A percentile compares a stretch with the other conserved stretches of the same genome.
Conservation (phyloP, 805 yeast species). For the Teunomyces tritomae region DNA sequence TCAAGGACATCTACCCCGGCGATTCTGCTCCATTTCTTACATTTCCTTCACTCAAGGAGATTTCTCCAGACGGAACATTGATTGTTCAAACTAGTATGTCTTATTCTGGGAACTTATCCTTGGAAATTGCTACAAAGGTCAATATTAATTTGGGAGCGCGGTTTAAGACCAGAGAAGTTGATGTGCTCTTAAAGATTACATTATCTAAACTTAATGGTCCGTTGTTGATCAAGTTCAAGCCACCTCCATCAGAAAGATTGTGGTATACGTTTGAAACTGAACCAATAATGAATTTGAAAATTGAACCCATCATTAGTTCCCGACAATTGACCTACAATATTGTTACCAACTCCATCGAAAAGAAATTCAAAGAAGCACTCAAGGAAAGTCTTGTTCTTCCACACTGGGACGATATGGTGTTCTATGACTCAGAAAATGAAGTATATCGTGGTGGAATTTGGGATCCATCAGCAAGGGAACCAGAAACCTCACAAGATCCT, state of each 20-base stretch:
- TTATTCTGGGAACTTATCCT: conserved; percentile 73
- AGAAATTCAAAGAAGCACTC: conserved; percentile 73
- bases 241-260: conserved; percentile 85
- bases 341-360: conserved; percentile 77
- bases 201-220: conserved; percentile 73
- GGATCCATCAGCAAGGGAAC: conserved; percentile 47
- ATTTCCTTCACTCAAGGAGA: conserved; percentile 61
- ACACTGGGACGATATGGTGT: conserved; percentile 81
- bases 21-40: conserved; percentile 77
- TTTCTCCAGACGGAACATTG: conserved; percentile 79
- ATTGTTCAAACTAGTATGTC: conserved; percentile 57
- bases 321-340: conserved; percentile 74
- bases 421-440: conserved; percentile 63
- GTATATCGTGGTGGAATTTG: conserved; percentile 92
- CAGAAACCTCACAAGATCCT: neutral
- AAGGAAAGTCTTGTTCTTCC: conserved; percentile 81
- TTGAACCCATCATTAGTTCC: conserved; percentile 90
- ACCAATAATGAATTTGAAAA: conserved; percentile 71
- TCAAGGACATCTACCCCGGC: conserved; percentile 73
- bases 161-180: conserved; percentile 73
- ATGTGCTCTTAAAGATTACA: conserved; percentile 66
- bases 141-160: conserved; percentile 72
- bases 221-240: conserved; percentile 64
- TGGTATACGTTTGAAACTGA: conserved; percentile 87
- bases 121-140: conserved; percentile 79